A percentile compares a stretch with the other conserved stretches of the same genome.
Conservation (phyloP, 2,329 filamentous ascomycete species). For the Parafenestella ontariensis region DNA sequence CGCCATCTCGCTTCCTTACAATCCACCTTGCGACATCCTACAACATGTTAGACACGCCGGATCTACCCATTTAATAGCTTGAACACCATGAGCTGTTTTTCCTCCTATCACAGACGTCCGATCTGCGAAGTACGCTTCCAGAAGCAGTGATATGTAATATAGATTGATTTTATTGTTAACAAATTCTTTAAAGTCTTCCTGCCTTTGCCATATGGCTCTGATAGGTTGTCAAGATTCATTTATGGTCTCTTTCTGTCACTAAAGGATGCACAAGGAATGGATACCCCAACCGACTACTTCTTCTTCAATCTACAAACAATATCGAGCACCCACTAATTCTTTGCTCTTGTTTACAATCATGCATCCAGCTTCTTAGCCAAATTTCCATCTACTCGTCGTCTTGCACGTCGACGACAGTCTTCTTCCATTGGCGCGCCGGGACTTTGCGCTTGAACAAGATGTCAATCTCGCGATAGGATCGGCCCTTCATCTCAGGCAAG, state of each 20-base stretch:
- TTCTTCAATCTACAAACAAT: conserved; percentile 1
- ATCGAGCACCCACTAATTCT: conserved; percentile 2
- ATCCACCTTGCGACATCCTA: too few species aligned
- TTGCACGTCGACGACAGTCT: conserved; percentile 63
- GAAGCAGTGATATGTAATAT: too few species aligned
- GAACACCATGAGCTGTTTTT: too few species aligned
- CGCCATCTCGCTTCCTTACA: too few species aligned
- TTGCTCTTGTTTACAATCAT: conserved; percentile 1
- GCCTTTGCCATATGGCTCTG: neutral
- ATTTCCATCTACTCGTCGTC: conserved; percentile 64
- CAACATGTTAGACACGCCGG: too few species aligned
- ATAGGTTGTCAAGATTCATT: neutral
- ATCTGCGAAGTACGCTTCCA: too few species aligned
- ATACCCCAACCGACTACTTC: neutral
- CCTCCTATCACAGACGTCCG: too few species aligned
- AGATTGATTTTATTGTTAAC: too few species aligned
- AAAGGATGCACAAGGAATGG: neutral
- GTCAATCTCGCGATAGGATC: conserved; percentile 61
- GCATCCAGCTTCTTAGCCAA: neutral
- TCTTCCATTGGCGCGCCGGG: conserved; percentile 62
- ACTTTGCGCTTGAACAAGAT: conserved; percentile 55
- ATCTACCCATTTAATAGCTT: too few species aligned
- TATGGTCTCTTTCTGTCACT: neutral
- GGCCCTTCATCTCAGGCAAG: conserved; percentile 63
- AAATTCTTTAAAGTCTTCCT: too few species aligned